Conservation (phyloP, 441 rosid genomes). For the Populus trichocarpa region DNA sequence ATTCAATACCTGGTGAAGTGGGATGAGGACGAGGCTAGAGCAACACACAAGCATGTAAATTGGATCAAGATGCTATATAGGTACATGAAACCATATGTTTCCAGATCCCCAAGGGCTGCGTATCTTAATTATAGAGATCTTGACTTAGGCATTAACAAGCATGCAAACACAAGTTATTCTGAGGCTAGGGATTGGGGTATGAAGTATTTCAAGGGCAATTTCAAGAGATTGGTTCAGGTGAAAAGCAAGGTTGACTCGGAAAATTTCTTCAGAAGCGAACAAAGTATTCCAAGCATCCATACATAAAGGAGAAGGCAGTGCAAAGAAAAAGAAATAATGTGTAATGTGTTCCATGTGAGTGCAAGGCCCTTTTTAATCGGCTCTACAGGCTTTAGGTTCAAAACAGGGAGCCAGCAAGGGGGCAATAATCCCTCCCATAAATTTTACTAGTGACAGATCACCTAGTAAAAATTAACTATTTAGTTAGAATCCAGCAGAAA, state of each 20-base stretch:
- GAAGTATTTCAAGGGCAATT: conserved; percentile 35
- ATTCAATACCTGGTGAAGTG: conserved; percentile 53
- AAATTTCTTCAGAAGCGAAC: conserved; percentile 63
- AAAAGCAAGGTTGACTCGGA: conserved; percentile 55
- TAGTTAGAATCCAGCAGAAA: not conserved
- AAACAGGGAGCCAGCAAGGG: not conserved
- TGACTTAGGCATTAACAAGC: conserved; percentile 48
- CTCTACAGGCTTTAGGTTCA: not conserved
- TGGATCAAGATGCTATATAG: conserved; percentile 36
- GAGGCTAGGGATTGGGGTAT: conserved; percentile 37
- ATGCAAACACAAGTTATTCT: conserved; percentile 17
- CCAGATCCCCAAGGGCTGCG: conserved; percentile 55
- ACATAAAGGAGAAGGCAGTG: not conserved
- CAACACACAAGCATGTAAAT: conserved; percentile 24
- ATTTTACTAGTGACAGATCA: not conserved
- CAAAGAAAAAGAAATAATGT: no score
- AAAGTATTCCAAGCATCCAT: conserved; percentile 45
- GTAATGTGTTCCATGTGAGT: not conserved
- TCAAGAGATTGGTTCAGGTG: conserved; percentile 47
- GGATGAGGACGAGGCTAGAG: conserved; percentile 24
- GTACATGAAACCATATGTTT: conserved; percentile 52
- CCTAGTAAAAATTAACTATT: not conserved
- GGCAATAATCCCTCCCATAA: not conserved
- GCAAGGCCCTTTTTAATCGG: not conserved
- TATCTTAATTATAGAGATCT: conserved; percentile 62